Evolutionary conservation across 768 basidiomycete genomes (phyloP), one percentile per base, ranked within the genome.

Genomic region (Neoboletus magnificus): DNA sequence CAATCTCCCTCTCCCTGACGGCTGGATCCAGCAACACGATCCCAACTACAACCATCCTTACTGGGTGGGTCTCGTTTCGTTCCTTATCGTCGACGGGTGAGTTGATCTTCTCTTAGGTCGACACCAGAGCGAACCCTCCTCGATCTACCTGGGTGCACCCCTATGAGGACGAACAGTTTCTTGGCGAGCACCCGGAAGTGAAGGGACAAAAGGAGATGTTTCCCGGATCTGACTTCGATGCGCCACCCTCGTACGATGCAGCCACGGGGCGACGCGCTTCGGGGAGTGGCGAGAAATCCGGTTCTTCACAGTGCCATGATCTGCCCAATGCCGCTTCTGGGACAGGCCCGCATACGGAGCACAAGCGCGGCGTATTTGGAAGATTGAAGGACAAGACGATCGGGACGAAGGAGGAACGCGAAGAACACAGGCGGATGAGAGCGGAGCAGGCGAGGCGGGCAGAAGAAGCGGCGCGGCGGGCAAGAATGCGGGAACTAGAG

Each of bases 61-160:
- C 71, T 86, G 79, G 71, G 84, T 80, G 54, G 51, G 66, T 50
- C 13, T n/a, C 33, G 29, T 22, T 10, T 35, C 20, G 5, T 30
- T 4, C 29, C 20, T 8, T 33, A 32, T 32, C 8, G 18, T 16
- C 3, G 20, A n/a, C 12, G 10, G 6, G 41, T 40, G 43, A 35
- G 18, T 20, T n/a, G 30, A 41, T n/a, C 22, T 29, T 16, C 22
- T 11, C 13, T 43, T 45, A 87, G 84, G 83, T 88, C 18, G 85
- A 90, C 57, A 88, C 86, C 0, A 74, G 71, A 54, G 80, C 82
- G 1, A 73, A 67, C 9, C 87, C 89, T 9, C 82, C 85, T 1
- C 80, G 87, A 0, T 77, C 82, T 0, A 88, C 83, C 62, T 91
- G 87, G 89, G 76, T 77, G 1, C 87, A 91, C 63, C 87, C 89